Percentiles rank a stretch among this genome's conserved stretches.
Conservation (phyloP, 2,329 filamentous ascomycete species). For the Orbilia javanica region DNA sequence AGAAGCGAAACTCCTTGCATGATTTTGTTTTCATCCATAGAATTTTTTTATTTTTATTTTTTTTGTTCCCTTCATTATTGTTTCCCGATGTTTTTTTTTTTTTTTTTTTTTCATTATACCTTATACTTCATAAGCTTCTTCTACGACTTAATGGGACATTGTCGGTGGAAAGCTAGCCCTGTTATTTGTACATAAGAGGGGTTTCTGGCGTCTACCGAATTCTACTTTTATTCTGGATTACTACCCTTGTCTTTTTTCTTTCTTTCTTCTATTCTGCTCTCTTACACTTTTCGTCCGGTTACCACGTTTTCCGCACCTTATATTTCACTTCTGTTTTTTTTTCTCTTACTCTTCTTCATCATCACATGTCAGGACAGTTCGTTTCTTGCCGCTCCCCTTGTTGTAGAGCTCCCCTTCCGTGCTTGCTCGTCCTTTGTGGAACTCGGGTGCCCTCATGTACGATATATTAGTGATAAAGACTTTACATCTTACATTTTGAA, state of each 20-base stretch:
- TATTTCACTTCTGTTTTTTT: neutral
- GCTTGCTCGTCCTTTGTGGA: constrained; percentile 13
- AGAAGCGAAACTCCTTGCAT: constrained; percentile 24
- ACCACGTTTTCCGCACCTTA: constrained; percentile 15
- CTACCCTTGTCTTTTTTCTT: constrained; percentile 4
- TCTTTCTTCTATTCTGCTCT: no score
- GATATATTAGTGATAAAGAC: constrained; percentile 54
- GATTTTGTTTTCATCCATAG: constrained; percentile 25
- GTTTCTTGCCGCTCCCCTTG: constrained; percentile 36
- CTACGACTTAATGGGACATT: constrained; percentile 19
- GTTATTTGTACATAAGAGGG: constrained; percentile 30
- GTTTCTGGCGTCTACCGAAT: constrained; percentile 30
- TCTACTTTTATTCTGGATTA: constrained; percentile 9
- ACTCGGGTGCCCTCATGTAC: constrained; percentile 36
- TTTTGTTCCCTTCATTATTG: no score
- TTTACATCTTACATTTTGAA: constrained; percentile 10
- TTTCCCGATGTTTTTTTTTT: neutral
- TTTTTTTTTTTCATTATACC: neutral
- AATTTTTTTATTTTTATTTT: constrained; percentile 10
- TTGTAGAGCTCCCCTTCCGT: constrained; percentile 20
- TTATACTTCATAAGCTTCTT: constrained; percentile 22
- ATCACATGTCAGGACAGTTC: constrained; percentile 28
- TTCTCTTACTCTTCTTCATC: neutral
- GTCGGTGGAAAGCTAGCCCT: constrained; percentile 23
- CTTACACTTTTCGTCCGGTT: constrained; percentile 6